Base-by-base conservation (phyloP, 2,329 filamentous ascomycete species). In the Septoria linicola region DNA sequence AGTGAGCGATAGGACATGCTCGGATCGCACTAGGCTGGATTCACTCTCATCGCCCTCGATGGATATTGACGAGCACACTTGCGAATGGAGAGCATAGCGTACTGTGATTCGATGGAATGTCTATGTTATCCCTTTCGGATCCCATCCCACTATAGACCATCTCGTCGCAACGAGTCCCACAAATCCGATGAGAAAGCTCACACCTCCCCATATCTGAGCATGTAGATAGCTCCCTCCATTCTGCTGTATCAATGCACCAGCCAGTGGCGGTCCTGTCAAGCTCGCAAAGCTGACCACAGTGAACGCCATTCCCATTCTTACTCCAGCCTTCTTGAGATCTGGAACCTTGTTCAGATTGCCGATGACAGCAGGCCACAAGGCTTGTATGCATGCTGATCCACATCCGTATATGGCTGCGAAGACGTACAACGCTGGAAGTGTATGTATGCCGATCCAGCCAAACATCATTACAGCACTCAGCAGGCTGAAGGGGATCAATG, bases 391-490 rank as follows among this genome's bases (percentile, higher is more conserved):
- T 0, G 71, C 73, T 1, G 68, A 68, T 4, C 73, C 70, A 37
- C 74, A 66, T 0, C 76, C 76, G 47, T 76, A 76, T 8, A 74
- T 59, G 1, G 72, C 67, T 0, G 72, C 70, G 58, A 76, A 79
- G 0, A 64, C 69, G 49, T 72, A 76, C 0, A 79, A 54, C 0
- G 69, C 68, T 4, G 60, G 55, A 8, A 62, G 49, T 2, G 62
- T 66, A 7, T 65, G 54, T 1, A 85, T 78, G 0, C 72, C 76
- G 1, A 76, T 74, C 83, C 83, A 86, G 45, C 72, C 74, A 58
- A 76, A 82, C 27, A 81, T 66, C 51, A 80, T 68, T 11, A 77
- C 63, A 1, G 73, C 72, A 2, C 78, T 70, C 3, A 73, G 52
- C 8, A 76, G 63, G 2, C 70, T 72, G 42, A 76, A 74, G 0